Percentiles rank a stretch among this genome's conserved stretches.
Conservation (phyloP, 2,329 filamentous ascomycete species). For the Simplicillium aogashimaense region DNA sequence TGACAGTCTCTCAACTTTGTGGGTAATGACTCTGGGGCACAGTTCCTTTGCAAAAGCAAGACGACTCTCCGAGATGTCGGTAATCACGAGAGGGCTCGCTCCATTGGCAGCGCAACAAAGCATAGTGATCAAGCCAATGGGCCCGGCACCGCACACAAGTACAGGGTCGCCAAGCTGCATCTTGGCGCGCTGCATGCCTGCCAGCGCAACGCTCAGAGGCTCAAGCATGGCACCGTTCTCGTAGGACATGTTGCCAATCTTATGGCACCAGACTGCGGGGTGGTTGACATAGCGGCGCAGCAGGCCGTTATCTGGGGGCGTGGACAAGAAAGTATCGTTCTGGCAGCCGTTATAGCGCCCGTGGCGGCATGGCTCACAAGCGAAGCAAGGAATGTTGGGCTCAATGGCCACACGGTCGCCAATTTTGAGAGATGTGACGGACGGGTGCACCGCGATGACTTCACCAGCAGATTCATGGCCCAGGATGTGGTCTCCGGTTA, state of each 20-base stretch:
- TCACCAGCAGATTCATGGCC: slow-evolving; percentile 89
- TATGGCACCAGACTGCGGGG: slow-evolving; percentile 90
- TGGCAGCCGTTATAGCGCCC: slow-evolving; percentile 95
- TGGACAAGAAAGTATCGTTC: slow-evolving; percentile 76
- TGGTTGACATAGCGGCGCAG: slow-evolving; percentile 91
- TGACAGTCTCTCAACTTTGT: slow-evolving; percentile 59
- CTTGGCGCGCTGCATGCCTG: slow-evolving; percentile 74
- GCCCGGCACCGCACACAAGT: slow-evolving; percentile 83
- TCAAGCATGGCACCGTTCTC: slow-evolving; percentile 88
- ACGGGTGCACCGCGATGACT: slow-evolving; percentile 71
- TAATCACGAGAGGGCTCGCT: slow-evolving; percentile 84
- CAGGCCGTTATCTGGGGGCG: slow-evolving; percentile 79
- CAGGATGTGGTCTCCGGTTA: slow-evolving; percentile 78
- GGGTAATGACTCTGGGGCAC: slow-evolving; percentile 68
- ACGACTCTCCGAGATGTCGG: slow-evolving; percentile 83
- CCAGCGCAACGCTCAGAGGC: slow-evolving; percentile 80
- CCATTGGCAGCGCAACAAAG: slow-evolving; percentile 79
- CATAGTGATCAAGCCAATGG: slow-evolving; percentile 84
- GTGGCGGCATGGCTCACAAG: slow-evolving; percentile 57
- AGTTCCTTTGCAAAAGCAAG: slow-evolving; percentile 78
- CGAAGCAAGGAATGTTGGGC: slow-evolving; percentile 85
- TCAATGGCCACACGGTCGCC: slow-evolving; percentile 92
- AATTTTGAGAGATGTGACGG: slow-evolving; percentile 65
- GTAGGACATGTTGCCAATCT: slow-evolving; percentile 84
- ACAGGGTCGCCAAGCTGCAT: slow-evolving; percentile 79